A percentile compares a stretch with the other conserved stretches of the same genome.
Conservation (phyloP, 441 rosid species). For the Codiaeum variegatum region DNA sequence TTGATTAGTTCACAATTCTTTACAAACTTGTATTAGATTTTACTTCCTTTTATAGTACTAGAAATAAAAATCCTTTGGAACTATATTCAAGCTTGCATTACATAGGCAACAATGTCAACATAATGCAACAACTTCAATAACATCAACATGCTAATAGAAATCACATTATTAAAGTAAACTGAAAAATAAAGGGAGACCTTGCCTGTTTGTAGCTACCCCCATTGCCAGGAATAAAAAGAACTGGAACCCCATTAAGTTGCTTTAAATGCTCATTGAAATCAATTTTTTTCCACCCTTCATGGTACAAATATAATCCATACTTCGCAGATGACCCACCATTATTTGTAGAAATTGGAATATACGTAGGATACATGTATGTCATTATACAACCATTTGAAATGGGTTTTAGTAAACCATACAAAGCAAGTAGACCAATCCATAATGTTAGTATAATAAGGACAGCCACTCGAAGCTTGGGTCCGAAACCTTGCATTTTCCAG, state of each 20-base stretch:
- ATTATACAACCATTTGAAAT: constrained; percentile 75
- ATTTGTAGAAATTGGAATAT: constrained; percentile 63
- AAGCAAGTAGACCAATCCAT: constrained; percentile 53
- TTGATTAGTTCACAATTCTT: not conserved
- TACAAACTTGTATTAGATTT: not conserved
- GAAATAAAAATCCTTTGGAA: not conserved
- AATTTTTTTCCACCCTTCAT: constrained; percentile 96
- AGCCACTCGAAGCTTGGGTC: constrained; percentile 49
- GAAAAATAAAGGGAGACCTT: constrained; percentile 24
- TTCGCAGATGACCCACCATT: constrained; percentile 43
- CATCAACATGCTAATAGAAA: not conserved
- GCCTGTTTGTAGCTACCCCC: constrained; percentile 99
- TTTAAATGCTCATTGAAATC: constrained; percentile 70
- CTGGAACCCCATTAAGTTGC: constrained; percentile 82
- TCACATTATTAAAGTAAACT: not conserved
- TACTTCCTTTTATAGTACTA: not conserved
- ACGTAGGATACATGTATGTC: constrained; percentile 97
- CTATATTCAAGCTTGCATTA: not conserved
- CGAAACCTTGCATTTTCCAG: constrained; percentile 31
- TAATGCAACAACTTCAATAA: not conserved
- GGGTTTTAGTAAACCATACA: constrained; percentile 67
- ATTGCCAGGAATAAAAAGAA: constrained; percentile 94
- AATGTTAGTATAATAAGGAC: constrained; percentile 39
- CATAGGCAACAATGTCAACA: not conserved
- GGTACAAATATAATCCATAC: constrained; percentile 79